Conservation (phyloP, 352 stramenopile species). For the Paralagenidium karlingii region DNA sequence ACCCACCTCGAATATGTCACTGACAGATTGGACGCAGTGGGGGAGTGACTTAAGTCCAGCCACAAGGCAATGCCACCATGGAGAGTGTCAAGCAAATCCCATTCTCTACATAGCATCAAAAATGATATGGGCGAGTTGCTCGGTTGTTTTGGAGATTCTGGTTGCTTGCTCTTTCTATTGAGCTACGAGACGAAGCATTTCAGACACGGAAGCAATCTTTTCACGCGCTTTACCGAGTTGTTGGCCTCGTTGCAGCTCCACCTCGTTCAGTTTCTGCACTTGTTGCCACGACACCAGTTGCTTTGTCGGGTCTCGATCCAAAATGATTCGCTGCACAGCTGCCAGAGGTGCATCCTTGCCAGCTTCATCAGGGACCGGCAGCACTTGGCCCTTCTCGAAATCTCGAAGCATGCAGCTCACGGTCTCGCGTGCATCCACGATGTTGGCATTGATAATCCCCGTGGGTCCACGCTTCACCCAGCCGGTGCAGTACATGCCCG, state of each 20-base stretch:
- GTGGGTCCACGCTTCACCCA: constrained; percentile 96
- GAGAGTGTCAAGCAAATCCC: no score
- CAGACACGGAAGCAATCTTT: constrained; percentile 65
- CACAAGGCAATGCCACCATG: no score
- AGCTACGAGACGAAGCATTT: constrained; percentile 43
- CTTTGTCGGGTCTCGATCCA: constrained; percentile 31
- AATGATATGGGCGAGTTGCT: no score
- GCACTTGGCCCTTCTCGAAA: constrained; percentile 28
- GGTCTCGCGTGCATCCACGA: constrained; percentile 93
- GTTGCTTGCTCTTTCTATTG: constrained; percentile 1
- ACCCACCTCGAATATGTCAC: not conserved
- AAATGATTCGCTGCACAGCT: constrained; percentile 30
- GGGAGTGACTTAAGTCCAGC: no score
- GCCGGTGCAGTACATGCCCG: constrained; percentile 91
- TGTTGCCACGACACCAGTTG: constrained; percentile 61
- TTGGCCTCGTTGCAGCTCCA: constrained; percentile 48
- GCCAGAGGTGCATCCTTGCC: constrained; percentile 11
- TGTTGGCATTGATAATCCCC: constrained; percentile 98
- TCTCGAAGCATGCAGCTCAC: constrained; percentile 89
- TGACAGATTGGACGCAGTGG: no score
- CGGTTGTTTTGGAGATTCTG: no score
- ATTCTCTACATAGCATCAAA: no score
- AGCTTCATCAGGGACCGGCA: constrained; percentile 13
- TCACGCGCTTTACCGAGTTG: constrained; percentile 55
- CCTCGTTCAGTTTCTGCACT: constrained; percentile 37